These are phyloP conservation scores for Geotrichum australiense DNA, from an alignment of 1,139 yeast species.

Conservation along the genomic window DNA sequence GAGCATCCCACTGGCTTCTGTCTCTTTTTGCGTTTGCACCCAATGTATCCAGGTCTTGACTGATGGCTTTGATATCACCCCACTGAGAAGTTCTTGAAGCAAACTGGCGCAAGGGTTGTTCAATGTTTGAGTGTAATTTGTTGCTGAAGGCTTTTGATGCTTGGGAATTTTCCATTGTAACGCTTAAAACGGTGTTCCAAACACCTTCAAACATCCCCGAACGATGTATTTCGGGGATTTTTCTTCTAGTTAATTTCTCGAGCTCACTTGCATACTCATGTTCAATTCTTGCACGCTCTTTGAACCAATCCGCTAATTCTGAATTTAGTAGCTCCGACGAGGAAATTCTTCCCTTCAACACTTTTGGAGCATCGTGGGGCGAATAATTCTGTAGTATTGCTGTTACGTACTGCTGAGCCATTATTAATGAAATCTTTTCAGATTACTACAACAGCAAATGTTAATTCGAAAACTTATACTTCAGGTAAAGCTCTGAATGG, in stretches of 20 bases:
- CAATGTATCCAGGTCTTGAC: constrained; percentile 27
- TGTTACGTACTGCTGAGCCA: constrained; percentile 26
- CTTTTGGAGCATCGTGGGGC: constrained; percentile 30
- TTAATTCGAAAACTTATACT: too few species aligned
- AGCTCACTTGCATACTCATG: constrained; percentile 34
- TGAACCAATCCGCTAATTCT: constrained; percentile 35
- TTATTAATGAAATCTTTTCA: too few species aligned
- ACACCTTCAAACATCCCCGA: constrained; percentile 22
- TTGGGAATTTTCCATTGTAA: constrained; percentile 28
- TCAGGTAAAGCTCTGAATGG: too few species aligned
- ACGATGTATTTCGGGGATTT: constrained; percentile 8
- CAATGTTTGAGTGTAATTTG: constrained; percentile 32
- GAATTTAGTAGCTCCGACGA: constrained; percentile 29
- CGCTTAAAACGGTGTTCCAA: constrained; percentile 26
- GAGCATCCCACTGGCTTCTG: constrained; percentile 53
- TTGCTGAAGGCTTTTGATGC: constrained; percentile 29
- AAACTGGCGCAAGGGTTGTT: constrained; percentile 29
- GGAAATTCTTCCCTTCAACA: constrained; percentile 31
- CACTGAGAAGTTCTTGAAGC: constrained; percentile 25
- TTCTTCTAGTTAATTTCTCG: constrained; percentile 27
- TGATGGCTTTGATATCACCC: constrained; percentile 29
- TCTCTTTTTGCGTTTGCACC: constrained; percentile 26
- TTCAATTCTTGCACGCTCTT: constrained; percentile 34
- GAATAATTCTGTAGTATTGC: constrained; percentile 29
- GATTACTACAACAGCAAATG: too few species aligned